Evolutionary conservation across 2,329 filamentous ascomycete genomes (phyloP).

Genomic region (Tolypocladium ovalisporum): DNA sequence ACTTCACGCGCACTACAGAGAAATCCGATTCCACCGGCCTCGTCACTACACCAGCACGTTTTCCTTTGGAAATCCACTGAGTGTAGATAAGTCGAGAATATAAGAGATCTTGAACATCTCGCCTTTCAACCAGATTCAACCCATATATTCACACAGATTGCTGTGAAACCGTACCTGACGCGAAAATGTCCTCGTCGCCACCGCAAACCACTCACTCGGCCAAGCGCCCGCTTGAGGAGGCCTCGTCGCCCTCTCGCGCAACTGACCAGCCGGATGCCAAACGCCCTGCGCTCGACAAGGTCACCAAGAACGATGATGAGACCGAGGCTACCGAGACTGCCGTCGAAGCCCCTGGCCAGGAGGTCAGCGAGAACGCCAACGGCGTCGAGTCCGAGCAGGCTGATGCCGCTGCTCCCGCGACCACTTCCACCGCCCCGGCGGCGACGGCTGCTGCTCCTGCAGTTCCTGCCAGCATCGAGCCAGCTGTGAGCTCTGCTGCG

Average conservation of each 20-base stretch:
- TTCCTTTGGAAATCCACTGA: slow-evolving; percentile 76
- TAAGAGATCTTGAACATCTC: slow-evolving; percentile 19
- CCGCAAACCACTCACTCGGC: slow-evolving; percentile 55
- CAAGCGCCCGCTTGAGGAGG: slow-evolving; percentile 94
- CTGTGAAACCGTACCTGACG: slow-evolving; percentile 11
- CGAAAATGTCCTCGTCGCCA: slow-evolving; percentile 64
- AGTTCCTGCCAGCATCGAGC: slow-evolving; percentile 17
- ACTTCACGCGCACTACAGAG: slow-evolving; percentile 30
- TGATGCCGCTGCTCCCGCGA: slow-evolving; percentile 17
- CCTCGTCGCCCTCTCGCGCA: slow-evolving; percentile 83
- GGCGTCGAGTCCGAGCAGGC: slow-evolving; percentile 29
- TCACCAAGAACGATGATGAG: slow-evolving; percentile 58
- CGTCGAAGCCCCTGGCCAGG: slow-evolving; percentile 32
- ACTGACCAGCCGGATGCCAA: slow-evolving; percentile 96
- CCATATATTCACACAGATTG: background rate
- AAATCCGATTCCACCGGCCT: slow-evolving; percentile 28
- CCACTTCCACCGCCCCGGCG: slow-evolving; percentile 24
- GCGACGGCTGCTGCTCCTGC: slow-evolving; percentile 16
- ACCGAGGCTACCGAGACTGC: slow-evolving; percentile 28
- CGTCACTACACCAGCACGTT: slow-evolving; percentile 77
- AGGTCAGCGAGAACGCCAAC: slow-evolving; percentile 38
- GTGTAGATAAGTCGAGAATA: slow-evolving; percentile 64
- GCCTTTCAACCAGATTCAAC: background rate
- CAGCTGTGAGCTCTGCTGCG: slow-evolving; percentile 33
- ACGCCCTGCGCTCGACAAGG: slow-evolving; percentile 89